A percentile compares a stretch with the other conserved stretches of the same genome.
Conservation (phyloP, 2,329 filamentous ascomycete genomes). For the Fusarium sp. region DNA sequence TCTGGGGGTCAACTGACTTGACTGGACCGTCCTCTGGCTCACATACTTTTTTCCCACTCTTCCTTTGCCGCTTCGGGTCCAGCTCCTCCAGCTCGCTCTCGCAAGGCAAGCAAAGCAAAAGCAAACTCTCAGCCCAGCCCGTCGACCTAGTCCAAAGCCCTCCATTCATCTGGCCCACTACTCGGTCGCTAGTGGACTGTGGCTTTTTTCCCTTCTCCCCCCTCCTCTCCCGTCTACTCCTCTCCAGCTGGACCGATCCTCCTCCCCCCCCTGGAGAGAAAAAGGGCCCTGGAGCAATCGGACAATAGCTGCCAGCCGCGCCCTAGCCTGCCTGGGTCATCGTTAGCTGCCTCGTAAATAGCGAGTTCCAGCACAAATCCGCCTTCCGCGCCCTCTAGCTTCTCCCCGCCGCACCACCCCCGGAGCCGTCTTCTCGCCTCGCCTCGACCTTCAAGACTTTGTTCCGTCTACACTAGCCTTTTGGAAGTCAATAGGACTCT, state of each 20-base stretch:
- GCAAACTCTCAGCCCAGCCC: constrained; percentile 32
- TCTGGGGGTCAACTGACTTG: constrained; percentile 7
- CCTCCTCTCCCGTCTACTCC: background rate
- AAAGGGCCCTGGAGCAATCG: constrained; percentile 25
- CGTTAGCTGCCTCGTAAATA: constrained; percentile 18
- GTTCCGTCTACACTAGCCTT: background rate
- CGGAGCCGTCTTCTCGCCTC: constrained; percentile 1
- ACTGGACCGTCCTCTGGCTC: background rate
- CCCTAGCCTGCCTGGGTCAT: constrained; percentile 13
- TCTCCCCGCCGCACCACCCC: constrained; percentile 23
- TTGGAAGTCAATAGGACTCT: constrained; percentile 10
- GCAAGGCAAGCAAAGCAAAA: constrained; percentile 5
- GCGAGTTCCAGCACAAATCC: constrained; percentile 34
- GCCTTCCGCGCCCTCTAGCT: constrained; percentile 34
- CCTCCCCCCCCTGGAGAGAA: background rate
- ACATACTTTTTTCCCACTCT: background rate
- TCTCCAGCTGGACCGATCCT: no score
- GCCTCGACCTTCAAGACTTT: constrained; percentile 11
- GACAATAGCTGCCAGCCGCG: constrained; percentile 21
- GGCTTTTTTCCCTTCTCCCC: constrained; percentile 29
- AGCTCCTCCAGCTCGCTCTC: constrained; percentile 32
- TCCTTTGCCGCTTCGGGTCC: constrained; percentile 22
- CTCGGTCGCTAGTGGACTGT: constrained; percentile 27
- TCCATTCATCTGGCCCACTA: constrained; percentile 14
- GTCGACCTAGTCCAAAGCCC: constrained; percentile 1